phyloP scores from a whole-genome alignment of 2,329 filamentous ascomycete species.

The Arthroderma sp. region DNA sequence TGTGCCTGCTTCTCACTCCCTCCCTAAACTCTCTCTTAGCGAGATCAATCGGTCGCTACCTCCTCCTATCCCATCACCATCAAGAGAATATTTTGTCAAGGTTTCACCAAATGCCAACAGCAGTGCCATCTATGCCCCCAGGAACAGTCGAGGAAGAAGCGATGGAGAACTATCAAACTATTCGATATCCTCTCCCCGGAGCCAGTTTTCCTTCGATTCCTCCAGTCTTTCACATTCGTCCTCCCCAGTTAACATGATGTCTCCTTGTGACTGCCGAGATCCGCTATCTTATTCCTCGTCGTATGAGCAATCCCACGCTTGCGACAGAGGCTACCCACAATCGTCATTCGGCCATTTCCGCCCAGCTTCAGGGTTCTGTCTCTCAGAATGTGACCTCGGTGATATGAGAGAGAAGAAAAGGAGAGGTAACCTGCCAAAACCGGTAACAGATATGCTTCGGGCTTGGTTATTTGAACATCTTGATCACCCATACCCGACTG shows the following conservation, averaged over 20 bases:
- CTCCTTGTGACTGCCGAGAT: not conserved
- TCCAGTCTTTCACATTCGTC: not conserved
- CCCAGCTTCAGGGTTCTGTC: not conserved
- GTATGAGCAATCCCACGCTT: constrained; percentile 7
- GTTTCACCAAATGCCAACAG: not conserved
- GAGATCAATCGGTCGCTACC: not conserved
- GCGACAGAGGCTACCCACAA: constrained; percentile 3
- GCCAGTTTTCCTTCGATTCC: not conserved
- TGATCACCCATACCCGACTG: constrained; percentile 71
- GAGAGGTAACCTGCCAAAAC: constrained; percentile 79
- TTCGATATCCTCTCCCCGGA: not conserved
- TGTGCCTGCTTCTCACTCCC: not conserved
- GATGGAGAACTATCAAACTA: not conserved
- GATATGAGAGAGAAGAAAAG: constrained; percentile 42
- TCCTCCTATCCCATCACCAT: not conserved
- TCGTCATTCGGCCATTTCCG: not conserved
- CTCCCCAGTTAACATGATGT: not conserved
- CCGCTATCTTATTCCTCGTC: not conserved
- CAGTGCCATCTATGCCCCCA: not conserved
- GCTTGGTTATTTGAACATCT: constrained; percentile 70
- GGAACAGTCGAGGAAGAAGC: not conserved
- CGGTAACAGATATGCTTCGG: constrained; percentile 69
- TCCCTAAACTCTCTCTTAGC: not conserved
- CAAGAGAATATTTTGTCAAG: not conserved
- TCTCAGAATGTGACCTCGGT: constrained; percentile 4